phyloP scores from a whole-genome alignment of 148 eudicot species.

The Selenicereus undatus region DNA sequence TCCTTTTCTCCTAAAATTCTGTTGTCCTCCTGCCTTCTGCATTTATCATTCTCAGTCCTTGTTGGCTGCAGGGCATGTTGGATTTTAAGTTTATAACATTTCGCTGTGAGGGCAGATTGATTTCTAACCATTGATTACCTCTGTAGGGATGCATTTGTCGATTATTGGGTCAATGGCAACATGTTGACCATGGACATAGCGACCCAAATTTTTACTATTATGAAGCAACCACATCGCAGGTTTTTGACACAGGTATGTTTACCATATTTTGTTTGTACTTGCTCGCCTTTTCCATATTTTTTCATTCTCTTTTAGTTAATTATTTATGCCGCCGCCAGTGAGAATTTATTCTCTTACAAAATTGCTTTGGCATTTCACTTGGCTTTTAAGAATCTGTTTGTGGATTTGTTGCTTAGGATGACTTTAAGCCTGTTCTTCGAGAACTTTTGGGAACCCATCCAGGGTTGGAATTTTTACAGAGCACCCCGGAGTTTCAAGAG shows the following conservation, averaged over 20 bases:
- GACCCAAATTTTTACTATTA: slow-evolving; percentile 65
- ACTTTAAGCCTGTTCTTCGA: slow-evolving; percentile 81
- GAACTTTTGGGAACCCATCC: slow-evolving; percentile 96
- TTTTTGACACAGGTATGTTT: slow-evolving; percentile 63
- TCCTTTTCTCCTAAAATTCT: background rate
- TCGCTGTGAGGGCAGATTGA: background rate
- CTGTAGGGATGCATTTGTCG: slow-evolving; percentile 85
- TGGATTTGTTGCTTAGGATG: slow-evolving; percentile 44
- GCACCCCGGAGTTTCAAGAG: slow-evolving; percentile 95
- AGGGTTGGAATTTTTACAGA: slow-evolving; percentile 86
- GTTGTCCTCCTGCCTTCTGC: background rate
- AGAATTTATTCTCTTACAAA: background rate
- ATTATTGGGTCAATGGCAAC: slow-evolving; percentile 89
- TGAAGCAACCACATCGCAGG: slow-evolving; percentile 68
- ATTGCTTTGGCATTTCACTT: background rate
- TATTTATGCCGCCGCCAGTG: background rate
- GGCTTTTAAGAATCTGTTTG: background rate
- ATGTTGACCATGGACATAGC: slow-evolving; percentile 77
- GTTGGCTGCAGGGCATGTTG: background rate
- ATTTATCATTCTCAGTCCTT: background rate
- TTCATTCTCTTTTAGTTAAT: background rate
- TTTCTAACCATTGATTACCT: background rate
- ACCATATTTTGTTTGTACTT: background rate
- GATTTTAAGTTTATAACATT: background rate
- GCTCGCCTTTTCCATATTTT: background rate